These are phyloP conservation scores for Gracilaria domingensis DNA, from an alignment of 23 red algal genomes.

Conservation along the genomic window DNA sequence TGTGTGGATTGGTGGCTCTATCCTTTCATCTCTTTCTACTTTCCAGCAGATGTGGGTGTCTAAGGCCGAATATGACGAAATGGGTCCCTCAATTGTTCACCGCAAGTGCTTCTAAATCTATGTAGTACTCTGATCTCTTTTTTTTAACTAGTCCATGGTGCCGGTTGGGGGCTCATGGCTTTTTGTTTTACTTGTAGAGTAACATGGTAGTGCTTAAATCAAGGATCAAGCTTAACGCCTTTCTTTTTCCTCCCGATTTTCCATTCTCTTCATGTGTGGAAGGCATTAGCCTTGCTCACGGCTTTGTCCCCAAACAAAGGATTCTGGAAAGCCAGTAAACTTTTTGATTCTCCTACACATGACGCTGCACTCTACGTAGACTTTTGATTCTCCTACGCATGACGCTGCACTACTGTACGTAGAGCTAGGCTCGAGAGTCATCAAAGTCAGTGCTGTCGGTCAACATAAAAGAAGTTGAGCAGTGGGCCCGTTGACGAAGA, in stretches of 20 bases:
- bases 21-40: conserved; percentile 89
- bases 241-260: neutral
- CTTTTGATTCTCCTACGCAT: too few species aligned
- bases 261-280: neutral
- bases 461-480: too few species aligned
- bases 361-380: too few species aligned
- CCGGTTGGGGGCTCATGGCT: conserved; percentile 32
- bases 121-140: neutral
- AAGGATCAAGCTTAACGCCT: conserved; percentile 32
- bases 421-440: too few species aligned
- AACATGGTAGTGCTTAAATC: conserved; percentile 36
- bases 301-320: too few species aligned
- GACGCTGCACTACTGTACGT: too few species aligned
- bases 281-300: neutral
- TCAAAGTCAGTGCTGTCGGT: too few species aligned
- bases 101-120: conserved; percentile 98
- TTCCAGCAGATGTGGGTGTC: conserved; percentile 99
- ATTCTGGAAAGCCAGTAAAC: too few species aligned
- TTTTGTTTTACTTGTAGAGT: conserved; percentile 48
- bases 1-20: conserved; percentile 98
- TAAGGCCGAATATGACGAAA: conserved; percentile 99
- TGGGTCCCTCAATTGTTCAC: conserved; percentile 97
- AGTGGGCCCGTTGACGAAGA: too few species aligned
- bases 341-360: too few species aligned
- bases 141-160: conserved; percentile 7